These are phyloP conservation scores for Rhizopus arrhizus DNA, from an alignment of 371 early-diverging fungal species.

Conservation along the genomic window DNA sequence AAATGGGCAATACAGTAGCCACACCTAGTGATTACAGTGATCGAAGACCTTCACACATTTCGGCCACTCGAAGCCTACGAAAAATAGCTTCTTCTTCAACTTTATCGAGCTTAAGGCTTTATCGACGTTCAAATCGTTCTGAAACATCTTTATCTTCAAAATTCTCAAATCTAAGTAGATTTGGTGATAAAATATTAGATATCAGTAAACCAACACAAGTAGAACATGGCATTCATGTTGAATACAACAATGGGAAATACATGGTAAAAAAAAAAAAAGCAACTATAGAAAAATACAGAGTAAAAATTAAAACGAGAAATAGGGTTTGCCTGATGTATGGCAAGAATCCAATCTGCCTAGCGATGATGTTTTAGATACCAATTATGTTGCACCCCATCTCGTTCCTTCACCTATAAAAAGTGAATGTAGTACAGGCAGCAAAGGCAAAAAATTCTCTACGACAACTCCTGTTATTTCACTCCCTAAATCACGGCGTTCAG, in stretches of 20 bases:
- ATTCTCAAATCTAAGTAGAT: conserved; percentile 35
- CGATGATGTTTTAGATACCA: conserved; percentile 66
- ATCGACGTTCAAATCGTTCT: conserved; percentile 42
- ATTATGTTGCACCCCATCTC: conserved; percentile 64
- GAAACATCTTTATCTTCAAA: conserved; percentile 44
- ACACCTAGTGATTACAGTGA: conserved; percentile 23
- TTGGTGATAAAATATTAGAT: conserved; percentile 56
- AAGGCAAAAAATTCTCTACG: conserved; percentile 1
- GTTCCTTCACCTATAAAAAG: conserved; percentile 56
- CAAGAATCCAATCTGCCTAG: conserved; percentile 58
- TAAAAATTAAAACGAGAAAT: neutral
- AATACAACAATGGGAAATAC: conserved; percentile 64
- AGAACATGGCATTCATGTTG: conserved; percentile 72
- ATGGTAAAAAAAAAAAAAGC: conserved; percentile 42
- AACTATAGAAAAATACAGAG: neutral
- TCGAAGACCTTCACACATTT: conserved; percentile 41
- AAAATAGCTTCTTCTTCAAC: conserved; percentile 49
- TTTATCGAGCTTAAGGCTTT: conserved; percentile 42
- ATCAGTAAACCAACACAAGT: conserved; percentile 68
- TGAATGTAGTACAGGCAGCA: neutral
- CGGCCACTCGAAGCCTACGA: conserved; percentile 31
- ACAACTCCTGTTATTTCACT: too few species aligned
- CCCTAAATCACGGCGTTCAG: too few species aligned
- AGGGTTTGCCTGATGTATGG: conserved; percentile 73
- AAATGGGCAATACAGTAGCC: conserved; percentile 34